Conservation (phyloP, 306 rosid genomes). For the Luffa aegyptiaca region DNA sequence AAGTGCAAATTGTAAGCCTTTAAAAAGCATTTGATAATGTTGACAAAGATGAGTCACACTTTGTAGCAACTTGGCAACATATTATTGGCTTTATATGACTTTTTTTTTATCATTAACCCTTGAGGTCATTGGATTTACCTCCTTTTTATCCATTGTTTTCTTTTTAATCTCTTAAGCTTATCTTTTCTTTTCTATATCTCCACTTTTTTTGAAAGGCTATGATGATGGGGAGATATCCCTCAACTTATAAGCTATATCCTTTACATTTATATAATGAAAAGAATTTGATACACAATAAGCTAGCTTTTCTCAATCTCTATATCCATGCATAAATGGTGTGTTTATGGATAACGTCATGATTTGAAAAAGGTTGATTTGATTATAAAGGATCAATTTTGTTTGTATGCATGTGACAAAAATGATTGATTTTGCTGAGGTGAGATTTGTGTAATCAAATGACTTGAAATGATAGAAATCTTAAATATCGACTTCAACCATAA, state of each 20-base stretch:
- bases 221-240: conserved; percentile 3
- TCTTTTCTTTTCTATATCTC: background rate
- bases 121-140: background rate
- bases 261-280: background rate
- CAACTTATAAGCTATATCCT: background rate
- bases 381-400: background rate
- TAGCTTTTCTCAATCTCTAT: background rate
- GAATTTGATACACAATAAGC: background rate
- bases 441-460: background rate
- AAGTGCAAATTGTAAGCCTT: background rate
- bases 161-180: background rate
- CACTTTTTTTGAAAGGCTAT: background rate
- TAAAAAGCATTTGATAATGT: background rate
- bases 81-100: background rate
- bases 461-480: background rate
- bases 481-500: background rate
- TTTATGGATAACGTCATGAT: background rate
- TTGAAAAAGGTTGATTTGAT: background rate
- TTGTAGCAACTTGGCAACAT: background rate
- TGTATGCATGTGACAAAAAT: background rate
- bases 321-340: background rate
- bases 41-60: conserved; percentile 1
- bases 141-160: conserved; percentile 2
- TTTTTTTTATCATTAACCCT: conserved; percentile 2
- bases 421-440: background rate